phyloP scores from a whole-genome alignment of 139 green algal genomes.

The Micromonas commoda region DNA sequence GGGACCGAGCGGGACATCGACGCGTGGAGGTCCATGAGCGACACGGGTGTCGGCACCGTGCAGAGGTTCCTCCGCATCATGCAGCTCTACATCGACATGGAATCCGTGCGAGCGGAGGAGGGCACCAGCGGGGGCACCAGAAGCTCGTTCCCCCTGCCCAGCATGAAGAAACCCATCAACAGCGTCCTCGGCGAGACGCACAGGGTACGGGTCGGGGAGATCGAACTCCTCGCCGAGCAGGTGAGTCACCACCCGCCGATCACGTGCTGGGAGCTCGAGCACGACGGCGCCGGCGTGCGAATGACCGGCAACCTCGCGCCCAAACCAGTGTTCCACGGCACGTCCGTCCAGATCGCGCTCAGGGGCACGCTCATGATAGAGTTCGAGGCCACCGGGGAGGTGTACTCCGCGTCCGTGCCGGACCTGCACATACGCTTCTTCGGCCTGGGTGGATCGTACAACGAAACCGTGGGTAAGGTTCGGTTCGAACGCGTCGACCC shows the following conservation, averaged over 20 bases:
- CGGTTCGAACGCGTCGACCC: neutral
- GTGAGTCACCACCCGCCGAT: conserved; percentile 12
- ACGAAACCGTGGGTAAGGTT: neutral
- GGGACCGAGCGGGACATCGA: neutral
- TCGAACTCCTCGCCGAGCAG: neutral
- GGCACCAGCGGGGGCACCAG: neutral
- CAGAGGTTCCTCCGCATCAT: too few species aligned
- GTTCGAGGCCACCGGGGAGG: neutral
- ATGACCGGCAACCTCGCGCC: neutral
- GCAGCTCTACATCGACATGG: conserved; percentile 2
- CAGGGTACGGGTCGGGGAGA: neutral
- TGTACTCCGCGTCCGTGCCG: neutral
- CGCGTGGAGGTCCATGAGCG: neutral
- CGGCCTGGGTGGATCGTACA: neutral
- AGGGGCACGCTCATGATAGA: neutral
- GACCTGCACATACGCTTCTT: neutral
- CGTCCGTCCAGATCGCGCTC: neutral
- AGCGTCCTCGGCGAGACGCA: neutral
- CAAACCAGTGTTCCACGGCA: conserved; percentile 5
- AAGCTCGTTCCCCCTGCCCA: neutral
- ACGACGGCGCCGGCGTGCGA: neutral
- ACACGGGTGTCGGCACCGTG: too few species aligned
- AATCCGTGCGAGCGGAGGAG: neutral
- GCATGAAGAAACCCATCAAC: conserved; percentile 8
- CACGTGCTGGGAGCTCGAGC: neutral